phyloP scores from a whole-genome alignment of 1,139 yeast genomes.

The Blastobotrys illinoisensis region DNA sequence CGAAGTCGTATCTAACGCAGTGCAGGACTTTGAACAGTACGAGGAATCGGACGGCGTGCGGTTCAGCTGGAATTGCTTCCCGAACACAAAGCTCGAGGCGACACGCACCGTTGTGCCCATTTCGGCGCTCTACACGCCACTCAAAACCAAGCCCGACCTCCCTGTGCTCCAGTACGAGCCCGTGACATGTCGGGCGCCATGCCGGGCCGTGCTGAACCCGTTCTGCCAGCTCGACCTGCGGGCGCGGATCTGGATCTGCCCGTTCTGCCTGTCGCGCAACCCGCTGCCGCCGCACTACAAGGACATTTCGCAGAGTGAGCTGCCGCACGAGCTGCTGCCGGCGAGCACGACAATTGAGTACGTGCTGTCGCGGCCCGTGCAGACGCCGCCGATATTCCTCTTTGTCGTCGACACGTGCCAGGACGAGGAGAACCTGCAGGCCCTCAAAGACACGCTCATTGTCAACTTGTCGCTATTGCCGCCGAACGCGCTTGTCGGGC shows the following conservation, averaged over 20 bases:
- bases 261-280: constrained; percentile 75
- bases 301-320: constrained; percentile 72
- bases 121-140: constrained; percentile 90
- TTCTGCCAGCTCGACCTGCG: constrained; percentile 75
- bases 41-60: constrained; percentile 91
- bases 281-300: constrained; percentile 88
- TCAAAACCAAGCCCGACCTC: constrained; percentile 71
- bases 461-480: constrained; percentile 82
- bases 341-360: constrained; percentile 86
- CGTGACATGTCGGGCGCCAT: constrained; percentile 71
- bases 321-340: constrained; percentile 82
- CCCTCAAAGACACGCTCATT: constrained; percentile 80
- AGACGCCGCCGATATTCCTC: constrained; percentile 86
- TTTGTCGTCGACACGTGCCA: constrained; percentile 92
- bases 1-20: constrained; percentile 2
- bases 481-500: constrained; percentile 86
- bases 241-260: constrained; percentile 85
- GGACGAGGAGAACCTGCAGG: constrained; percentile 85
- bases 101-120: constrained; percentile 90
- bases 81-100: constrained; percentile 86
- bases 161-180: constrained; percentile 89
- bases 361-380: constrained; percentile 81
- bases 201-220: constrained; percentile 86
- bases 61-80: constrained; percentile 85
- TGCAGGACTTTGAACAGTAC: constrained; percentile 66